These are phyloP conservation scores for Spathaspora arborariae DNA, from an alignment of 805 yeast genomes.

Conservation along the genomic window DNA sequence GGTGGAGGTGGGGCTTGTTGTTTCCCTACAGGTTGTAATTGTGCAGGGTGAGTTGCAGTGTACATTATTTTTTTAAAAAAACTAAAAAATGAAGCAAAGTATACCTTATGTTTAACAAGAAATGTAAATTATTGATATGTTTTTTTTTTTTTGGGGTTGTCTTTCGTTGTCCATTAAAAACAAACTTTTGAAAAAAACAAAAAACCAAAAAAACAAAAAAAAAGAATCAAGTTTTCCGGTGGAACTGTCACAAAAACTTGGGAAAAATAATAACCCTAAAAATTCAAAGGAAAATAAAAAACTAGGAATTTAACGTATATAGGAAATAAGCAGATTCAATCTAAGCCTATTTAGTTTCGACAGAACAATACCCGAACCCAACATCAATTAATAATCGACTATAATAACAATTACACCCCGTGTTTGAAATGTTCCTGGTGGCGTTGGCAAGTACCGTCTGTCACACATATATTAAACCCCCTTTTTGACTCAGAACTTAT, in stretches of 20 bases:
- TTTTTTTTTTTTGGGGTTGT: background rate
- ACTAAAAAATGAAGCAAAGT: too few species aligned
- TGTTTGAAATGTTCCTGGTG: too few species aligned
- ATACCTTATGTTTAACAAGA: background rate
- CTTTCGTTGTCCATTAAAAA: background rate
- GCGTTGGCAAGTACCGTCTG: too few species aligned
- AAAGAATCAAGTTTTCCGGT: background rate
- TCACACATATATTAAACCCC: too few species aligned
- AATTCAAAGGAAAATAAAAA: background rate
- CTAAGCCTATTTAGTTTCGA: background rate
- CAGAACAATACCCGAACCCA: too few species aligned
- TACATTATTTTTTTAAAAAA: background rate
- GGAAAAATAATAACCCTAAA: background rate
- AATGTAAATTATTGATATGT: background rate
- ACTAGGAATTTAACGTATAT: background rate
- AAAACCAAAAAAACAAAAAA: background rate
- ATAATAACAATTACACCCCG: too few species aligned
- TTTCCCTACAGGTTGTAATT: conserved; percentile 2
- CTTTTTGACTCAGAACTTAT: too few species aligned
- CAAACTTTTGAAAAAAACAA: background rate
- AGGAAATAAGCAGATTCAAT: background rate
- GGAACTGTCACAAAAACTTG: conserved; percentile 1
- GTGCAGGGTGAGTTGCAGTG: conserved; percentile 3
- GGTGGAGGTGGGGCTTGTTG: conserved; percentile 6
- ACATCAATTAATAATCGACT: too few species aligned